Conservation (phyloP, 2,329 filamentous ascomycete genomes). For the Monilinia fructicola region DNA sequence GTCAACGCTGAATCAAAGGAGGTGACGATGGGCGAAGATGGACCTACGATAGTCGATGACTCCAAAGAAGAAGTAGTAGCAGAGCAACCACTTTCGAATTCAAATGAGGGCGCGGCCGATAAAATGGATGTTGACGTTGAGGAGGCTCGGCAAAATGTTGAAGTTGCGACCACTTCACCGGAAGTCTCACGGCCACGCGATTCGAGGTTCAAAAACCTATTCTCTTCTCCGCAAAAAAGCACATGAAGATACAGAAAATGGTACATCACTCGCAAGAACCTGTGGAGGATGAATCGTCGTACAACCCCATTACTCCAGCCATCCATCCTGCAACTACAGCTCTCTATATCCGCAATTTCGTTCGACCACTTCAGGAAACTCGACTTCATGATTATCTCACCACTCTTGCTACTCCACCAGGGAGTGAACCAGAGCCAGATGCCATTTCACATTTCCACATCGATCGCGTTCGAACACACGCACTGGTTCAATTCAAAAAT, state of each 20-base stretch:
- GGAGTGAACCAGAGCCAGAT: conserved; percentile 50
- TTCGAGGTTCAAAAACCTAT: conserved; percentile 51
- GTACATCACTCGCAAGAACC: conserved; percentile 27
- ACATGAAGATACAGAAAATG: conserved; percentile 23
- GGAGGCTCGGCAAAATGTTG: conserved; percentile 7
- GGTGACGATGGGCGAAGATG: conserved; percentile 15
- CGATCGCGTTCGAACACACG: conserved; percentile 84
- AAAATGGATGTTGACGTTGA: conserved; percentile 22
- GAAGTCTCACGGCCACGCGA: conserved; percentile 38
- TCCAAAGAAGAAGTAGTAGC: conserved; percentile 28
- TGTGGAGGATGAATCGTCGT: conserved; percentile 30
- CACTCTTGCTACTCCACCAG: conserved; percentile 63
- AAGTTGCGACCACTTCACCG: conserved; percentile 20
- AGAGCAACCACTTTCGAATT: conserved; percentile 18
- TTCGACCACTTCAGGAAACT: conserved; percentile 75
- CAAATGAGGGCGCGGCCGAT: conserved; percentile 1
- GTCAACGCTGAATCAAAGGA: conserved; percentile 24
- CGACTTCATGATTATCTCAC: conserved; percentile 68
- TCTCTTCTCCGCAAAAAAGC: conserved; percentile 24
- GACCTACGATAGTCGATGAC: conserved; percentile 27
- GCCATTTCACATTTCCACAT: conserved; percentile 71
- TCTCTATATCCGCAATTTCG: conserved; percentile 86
- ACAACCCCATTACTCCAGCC: conserved; percentile 51
- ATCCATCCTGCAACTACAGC: conserved; percentile 71
- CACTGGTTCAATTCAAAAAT: conserved; percentile 72